phyloP scores from a whole-genome alignment of 768 basidiomycete genomes.

The Rhizopogon vinicolor region DNA sequence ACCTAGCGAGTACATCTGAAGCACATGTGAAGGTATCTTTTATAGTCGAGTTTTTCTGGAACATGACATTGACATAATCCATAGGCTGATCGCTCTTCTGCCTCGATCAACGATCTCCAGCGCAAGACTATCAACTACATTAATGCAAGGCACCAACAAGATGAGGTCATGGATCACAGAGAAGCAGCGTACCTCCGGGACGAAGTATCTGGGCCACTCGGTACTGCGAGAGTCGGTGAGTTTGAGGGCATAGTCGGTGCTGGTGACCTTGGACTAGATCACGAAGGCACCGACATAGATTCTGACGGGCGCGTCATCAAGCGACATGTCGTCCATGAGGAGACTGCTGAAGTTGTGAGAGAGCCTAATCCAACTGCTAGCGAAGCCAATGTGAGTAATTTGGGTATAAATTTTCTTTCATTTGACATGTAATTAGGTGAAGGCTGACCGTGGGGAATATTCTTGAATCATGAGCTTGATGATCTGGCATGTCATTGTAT shows the following conservation, averaged over 20 bases:
- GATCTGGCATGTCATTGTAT: neutral
- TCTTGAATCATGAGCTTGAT: neutral
- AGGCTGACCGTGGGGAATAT: neutral
- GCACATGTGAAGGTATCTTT: constrained; percentile 53
- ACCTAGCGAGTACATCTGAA: constrained; percentile 59
- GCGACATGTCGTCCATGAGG: constrained; percentile 10
- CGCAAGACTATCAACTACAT: constrained; percentile 17
- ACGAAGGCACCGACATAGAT: constrained; percentile 12
- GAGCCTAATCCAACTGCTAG: constrained; percentile 3
- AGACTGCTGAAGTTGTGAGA: constrained; percentile 3
- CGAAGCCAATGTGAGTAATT: constrained; percentile 13
- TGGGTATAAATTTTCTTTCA: neutral
- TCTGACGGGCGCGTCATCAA: constrained; percentile 18
- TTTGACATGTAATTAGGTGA: neutral
- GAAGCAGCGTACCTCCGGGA: constrained; percentile 25
- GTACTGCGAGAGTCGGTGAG: constrained; percentile 24
- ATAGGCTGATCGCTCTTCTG: constrained; percentile 21
- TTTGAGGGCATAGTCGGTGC: constrained; percentile 25
- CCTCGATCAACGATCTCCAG: constrained; percentile 14
- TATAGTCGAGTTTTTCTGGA: no score
- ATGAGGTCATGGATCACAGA: constrained; percentile 12
- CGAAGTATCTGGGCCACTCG: constrained; percentile 22
- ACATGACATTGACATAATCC: neutral
- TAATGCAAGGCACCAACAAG: constrained; percentile 8
- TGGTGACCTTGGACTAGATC: constrained; percentile 24